Conservation (phyloP, 2,329 filamentous ascomycete species). For the Microdochium trichocladiopsis region DNA sequence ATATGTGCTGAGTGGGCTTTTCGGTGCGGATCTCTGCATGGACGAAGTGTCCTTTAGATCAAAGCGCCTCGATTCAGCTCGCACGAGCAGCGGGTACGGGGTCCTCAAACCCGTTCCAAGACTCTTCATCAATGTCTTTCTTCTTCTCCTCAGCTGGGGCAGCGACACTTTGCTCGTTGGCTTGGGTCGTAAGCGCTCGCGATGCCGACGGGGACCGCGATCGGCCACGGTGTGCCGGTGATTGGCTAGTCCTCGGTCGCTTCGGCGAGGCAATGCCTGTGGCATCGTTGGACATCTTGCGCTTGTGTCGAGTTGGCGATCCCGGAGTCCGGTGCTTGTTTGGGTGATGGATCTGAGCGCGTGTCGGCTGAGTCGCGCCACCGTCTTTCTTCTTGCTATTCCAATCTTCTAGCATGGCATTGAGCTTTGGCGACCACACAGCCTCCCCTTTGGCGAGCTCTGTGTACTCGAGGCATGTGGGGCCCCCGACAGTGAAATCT, state of each 20-base stretch:
- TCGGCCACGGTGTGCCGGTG: background rate
- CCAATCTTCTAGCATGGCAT: constrained; percentile 39
- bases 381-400: constrained; percentile 10
- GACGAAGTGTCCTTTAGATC: too few relatives aligned
- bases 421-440: constrained; percentile 74
- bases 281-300: background rate
- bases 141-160: constrained; percentile 7
- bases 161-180: background rate
- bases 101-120: constrained; percentile 34
- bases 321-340: background rate
- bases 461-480: constrained; percentile 70
- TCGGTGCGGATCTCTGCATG: too few relatives aligned
- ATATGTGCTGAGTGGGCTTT: background rate
- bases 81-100: background rate
- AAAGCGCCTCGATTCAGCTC: background rate
- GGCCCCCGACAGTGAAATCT: constrained; percentile 63
- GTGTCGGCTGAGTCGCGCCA: constrained; percentile 9
- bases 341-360: constrained; percentile 2
- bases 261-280: background rate
- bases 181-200: background rate
- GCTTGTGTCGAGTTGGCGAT: background rate
- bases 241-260: background rate
- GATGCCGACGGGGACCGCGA: background rate
- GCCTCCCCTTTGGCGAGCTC: constrained; percentile 71
- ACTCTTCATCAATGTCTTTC: constrained; percentile 19